A percentile compares a stretch with the other conserved stretches of the same genome.
Evolutionary conservation across 2,329 filamentous ascomycete species (phyloP).

Genomic region (Xylaria sp.): DNA sequence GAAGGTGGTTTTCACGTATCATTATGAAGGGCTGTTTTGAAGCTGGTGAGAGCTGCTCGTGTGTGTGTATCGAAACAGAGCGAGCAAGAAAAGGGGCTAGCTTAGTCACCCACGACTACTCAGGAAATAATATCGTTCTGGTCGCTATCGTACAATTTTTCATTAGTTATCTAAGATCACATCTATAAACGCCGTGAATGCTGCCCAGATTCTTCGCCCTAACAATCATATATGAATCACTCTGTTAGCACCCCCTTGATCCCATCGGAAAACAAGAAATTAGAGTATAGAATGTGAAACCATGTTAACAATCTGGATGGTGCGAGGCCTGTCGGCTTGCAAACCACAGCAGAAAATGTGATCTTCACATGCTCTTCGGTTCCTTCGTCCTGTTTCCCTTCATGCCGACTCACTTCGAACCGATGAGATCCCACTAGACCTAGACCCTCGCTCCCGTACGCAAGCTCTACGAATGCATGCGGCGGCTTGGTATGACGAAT

Average conservation of each 20-base stretch:
- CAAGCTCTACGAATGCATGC: slow-evolving; percentile 27
- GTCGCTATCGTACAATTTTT: no score
- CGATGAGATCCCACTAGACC: slow-evolving; percentile 26
- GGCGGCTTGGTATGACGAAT: slow-evolving; percentile 13
- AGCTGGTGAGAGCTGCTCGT: no score
- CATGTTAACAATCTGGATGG: background rate
- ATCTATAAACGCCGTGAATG: no score
- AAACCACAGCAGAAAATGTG: slow-evolving; percentile 18
- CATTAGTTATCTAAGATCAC: no score
- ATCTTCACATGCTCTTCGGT: slow-evolving; percentile 18
- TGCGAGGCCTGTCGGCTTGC: slow-evolving; percentile 15
- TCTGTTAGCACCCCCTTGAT: slow-evolving; percentile 5
- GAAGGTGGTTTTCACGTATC: no score
- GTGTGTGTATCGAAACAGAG: no score
- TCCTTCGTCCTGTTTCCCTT: background rate
- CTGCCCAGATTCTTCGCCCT: no score
- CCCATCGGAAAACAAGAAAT: slow-evolving; percentile 23
- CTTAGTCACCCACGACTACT: background rate
- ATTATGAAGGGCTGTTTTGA: no score
- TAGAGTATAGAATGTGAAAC: slow-evolving; percentile 24
- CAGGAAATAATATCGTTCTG: no score
- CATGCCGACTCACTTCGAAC: slow-evolving; percentile 21
- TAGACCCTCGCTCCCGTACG: slow-evolving; percentile 10
- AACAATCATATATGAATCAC: background rate
- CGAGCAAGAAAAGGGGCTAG: no score